Percentiles rank a stretch among this genome's conserved stretches.
These are phyloP conservation scores for Scheffersomyces segobiensis DNA, from an alignment of 1,139 yeast genomes.

Conservation along the genomic window DNA sequence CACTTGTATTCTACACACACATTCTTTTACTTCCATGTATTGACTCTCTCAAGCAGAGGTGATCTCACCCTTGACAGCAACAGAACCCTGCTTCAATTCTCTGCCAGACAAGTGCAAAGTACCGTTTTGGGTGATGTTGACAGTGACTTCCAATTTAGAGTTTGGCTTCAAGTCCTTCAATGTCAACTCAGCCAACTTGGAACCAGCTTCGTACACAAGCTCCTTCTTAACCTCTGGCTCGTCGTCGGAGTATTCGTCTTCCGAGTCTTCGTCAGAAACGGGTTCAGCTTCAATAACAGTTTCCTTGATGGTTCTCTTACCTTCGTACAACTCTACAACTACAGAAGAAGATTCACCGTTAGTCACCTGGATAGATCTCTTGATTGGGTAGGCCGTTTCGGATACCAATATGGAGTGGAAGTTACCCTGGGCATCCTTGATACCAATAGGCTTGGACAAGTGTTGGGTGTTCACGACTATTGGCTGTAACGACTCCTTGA, in stretches of 20 bases:
- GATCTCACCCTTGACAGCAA: slow-evolving; percentile 53
- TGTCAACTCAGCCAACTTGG: slow-evolving; percentile 75
- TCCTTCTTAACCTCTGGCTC: slow-evolving; percentile 76
- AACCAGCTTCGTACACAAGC: slow-evolving; percentile 73
- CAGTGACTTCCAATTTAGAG: slow-evolving; percentile 70
- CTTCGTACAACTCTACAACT: slow-evolving; percentile 77
- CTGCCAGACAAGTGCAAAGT: slow-evolving; percentile 81
- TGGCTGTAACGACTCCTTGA: slow-evolving; percentile 82
- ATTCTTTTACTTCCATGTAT: neutral
- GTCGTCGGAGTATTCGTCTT: slow-evolving; percentile 40
- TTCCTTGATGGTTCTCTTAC: slow-evolving; percentile 76
- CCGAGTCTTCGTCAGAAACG: slow-evolving; percentile 46
- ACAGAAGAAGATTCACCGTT: slow-evolving; percentile 64
- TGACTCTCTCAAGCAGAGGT: slow-evolving; percentile 10
- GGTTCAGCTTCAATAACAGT: slow-evolving; percentile 66
- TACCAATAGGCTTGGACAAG: slow-evolving; percentile 79
- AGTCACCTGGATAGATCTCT: slow-evolving; percentile 67
- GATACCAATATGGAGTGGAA: slow-evolving; percentile 75
- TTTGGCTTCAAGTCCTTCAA: slow-evolving; percentile 73
- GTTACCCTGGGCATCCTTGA: slow-evolving; percentile 69
- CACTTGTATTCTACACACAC: neutral
- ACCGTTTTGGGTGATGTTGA: slow-evolving; percentile 85
- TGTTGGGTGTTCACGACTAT: slow-evolving; percentile 90
- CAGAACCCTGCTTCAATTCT: slow-evolving; percentile 69
- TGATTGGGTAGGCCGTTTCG: slow-evolving; percentile 91